Percentiles rank a stretch among this genome's conserved stretches.
Evolutionary conservation across 495 filamentous ascomycete species (phyloP).

Genomic region (Trichoderma virens): DNA sequence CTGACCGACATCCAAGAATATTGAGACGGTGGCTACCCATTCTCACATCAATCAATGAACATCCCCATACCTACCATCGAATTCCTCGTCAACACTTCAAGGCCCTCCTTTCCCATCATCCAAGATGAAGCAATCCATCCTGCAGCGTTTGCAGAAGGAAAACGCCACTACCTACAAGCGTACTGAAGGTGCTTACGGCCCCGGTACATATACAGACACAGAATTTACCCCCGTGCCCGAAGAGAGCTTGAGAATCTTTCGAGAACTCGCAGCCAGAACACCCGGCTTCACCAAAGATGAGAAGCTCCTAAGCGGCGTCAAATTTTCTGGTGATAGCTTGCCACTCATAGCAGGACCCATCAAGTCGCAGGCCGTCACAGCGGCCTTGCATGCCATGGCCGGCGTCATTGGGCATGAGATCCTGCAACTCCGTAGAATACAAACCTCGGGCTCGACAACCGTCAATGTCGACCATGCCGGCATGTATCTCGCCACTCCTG

Average conservation of each 20-base stretch:
- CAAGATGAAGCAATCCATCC: not conserved
- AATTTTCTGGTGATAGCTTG: conserved; percentile 15
- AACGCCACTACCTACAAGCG: not conserved
- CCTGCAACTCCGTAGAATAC: conserved; percentile 15
- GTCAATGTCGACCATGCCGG: not conserved
- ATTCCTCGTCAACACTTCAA: no score
- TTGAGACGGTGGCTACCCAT: no score
- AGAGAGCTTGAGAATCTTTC: not conserved
- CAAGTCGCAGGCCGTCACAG: conserved; percentile 22
- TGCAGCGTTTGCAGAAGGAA: no score
- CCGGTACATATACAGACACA: not conserved
- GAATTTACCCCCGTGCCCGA: not conserved
- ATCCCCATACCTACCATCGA: no score
- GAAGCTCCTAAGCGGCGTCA: not conserved
- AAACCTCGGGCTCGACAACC: not conserved
- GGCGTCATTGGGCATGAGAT: conserved; percentile 25
- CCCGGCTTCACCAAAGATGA: not conserved
- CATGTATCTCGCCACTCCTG: not conserved
- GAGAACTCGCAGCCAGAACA: not conserved
- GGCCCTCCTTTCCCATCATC: no score
- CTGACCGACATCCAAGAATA: no score
- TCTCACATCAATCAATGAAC: no score
- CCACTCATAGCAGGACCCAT: conserved; percentile 23
- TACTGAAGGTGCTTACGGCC: not conserved
- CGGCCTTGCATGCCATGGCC: conserved; percentile 22